Conservation (phyloP, 768 basidiomycete genomes). For the Leccinum longicurvipes region DNA sequence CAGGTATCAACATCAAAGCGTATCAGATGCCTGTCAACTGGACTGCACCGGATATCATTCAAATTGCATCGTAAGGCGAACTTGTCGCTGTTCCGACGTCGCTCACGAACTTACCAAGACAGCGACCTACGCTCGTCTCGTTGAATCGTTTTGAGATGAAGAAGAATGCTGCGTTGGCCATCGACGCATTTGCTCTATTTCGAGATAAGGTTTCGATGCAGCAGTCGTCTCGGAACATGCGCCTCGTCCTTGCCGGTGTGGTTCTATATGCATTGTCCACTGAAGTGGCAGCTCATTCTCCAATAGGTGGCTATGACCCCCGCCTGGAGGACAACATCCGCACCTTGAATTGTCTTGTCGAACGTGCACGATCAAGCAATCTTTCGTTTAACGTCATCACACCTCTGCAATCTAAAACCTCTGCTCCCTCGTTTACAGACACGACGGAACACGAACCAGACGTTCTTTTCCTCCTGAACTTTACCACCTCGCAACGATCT, state of each 20-base stretch:
- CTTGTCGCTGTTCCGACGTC: not conserved
- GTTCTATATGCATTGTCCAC: not conserved
- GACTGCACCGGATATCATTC: constrained; percentile 48
- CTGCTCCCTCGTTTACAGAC: constrained; percentile 41
- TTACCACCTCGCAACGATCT: constrained; percentile 79
- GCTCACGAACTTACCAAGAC: constrained; percentile 37
- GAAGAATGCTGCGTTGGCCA: constrained; percentile 84
- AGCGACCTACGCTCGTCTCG: constrained; percentile 72
- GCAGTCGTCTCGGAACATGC: constrained; percentile 36
- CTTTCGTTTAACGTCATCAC: constrained; percentile 60
- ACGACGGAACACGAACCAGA: constrained; percentile 44
- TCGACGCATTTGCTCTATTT: constrained; percentile 70
- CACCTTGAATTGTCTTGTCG: constrained; percentile 61
- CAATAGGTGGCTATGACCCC: constrained; percentile 83
- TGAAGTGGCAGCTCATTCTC: constrained; percentile 1
- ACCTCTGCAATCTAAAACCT: constrained; percentile 39
- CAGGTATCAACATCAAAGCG: constrained; percentile 81
- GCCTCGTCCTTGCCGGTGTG: constrained; percentile 79
- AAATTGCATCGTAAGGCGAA: constrained; percentile 53
- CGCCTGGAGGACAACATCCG: constrained; percentile 80
- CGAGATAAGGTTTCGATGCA: constrained; percentile 26
- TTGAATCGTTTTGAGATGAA: constrained; percentile 95
- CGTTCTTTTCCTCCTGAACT: constrained; percentile 89
- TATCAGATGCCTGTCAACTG: constrained; percentile 51
- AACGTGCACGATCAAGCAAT: constrained; percentile 48